A percentile compares a stretch with the other conserved stretches of the same genome.
These are phyloP conservation scores for Fraxinus ornus DNA, from an alignment of 305 asterid species.

Conservation along the genomic window DNA sequence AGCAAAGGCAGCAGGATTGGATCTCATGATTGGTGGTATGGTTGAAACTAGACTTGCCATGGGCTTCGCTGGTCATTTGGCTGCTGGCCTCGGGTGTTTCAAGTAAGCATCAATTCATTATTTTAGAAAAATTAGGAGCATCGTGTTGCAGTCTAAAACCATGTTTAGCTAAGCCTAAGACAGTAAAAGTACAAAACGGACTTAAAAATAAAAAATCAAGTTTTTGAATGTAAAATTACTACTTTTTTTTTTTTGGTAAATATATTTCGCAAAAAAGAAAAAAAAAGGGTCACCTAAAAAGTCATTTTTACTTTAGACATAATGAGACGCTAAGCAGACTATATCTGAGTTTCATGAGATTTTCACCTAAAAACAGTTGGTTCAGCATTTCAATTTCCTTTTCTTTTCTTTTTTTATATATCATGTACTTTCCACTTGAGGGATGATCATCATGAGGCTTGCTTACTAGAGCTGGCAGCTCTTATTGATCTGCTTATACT, in stretches of 20 bases:
- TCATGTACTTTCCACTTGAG: neutral
- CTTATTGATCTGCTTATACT: neutral
- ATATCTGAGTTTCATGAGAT: neutral
- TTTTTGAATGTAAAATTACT: neutral
- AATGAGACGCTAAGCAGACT: neutral
- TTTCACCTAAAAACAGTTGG: neutral
- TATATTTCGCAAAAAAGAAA: neutral
- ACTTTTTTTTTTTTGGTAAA: neutral
- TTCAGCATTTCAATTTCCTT: neutral
- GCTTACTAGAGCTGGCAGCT: neutral
- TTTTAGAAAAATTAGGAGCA: neutral
- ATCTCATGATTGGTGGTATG: conserved; percentile 94
- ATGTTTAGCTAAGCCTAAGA: neutral
- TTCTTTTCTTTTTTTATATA: neutral
- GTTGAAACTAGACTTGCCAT: conserved; percentile 90
- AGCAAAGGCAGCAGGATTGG: conserved; percentile 59
- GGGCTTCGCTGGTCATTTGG: conserved; percentile 94
- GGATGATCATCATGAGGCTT: neutral
- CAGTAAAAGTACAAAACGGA: neutral
- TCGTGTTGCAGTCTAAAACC: neutral
- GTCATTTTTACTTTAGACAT: neutral
- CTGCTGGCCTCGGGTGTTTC: conserved; percentile 93
- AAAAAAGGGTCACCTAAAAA: neutral
- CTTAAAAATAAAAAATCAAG: neutral
- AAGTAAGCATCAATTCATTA: conserved; percentile 50